Evolutionary conservation across 169 alveolate genomes (phyloP).

Genomic region (Plasmodium sp.): DNA sequence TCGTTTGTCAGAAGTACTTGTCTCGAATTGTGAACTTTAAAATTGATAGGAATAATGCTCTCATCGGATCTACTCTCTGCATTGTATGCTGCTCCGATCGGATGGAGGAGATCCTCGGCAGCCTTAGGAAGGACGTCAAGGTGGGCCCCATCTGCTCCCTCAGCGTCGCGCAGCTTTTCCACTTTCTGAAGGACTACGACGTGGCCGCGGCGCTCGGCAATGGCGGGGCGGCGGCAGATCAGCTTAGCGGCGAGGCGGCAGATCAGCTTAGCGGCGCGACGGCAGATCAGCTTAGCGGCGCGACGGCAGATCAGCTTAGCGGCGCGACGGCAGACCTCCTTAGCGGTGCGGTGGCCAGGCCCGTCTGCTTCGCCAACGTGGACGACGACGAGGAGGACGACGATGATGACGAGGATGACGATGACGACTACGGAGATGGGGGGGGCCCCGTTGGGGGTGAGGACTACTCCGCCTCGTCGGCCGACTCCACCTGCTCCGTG

Average conservation of each 20-base stretch:
- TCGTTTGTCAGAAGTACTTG: conserved; percentile 12
- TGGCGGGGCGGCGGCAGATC: not conserved
- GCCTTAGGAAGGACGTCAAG: not conserved
- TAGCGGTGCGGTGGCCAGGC: no score
- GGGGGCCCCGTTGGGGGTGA: not conserved
- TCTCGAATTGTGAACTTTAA: conserved; percentile 28
- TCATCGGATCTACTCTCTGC: conserved; percentile 52
- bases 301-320: no score
- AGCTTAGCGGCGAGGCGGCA: no score
- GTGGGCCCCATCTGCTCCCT: conserved; percentile 22
- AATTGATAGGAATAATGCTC: conserved; percentile 16
- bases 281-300: no score
- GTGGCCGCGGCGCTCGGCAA: not conserved
- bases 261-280: no score
- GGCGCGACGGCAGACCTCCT: no score
- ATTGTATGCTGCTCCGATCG: conserved; percentile 39
- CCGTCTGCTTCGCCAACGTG: not conserved
- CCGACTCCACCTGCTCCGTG: not conserved
- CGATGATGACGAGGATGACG: not conserved
- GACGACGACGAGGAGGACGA: not conserved
- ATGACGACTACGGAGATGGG: not conserved
- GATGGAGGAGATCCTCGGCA: conserved; percentile 5
- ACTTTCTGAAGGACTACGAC: conserved; percentile 13
- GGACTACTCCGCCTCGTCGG: not conserved
- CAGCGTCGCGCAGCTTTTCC: conserved; percentile 9